These are phyloP conservation scores for Pestalotiopsis sp. DNA, from an alignment of 2,329 filamentous ascomycete species.

Conservation along the genomic window DNA sequence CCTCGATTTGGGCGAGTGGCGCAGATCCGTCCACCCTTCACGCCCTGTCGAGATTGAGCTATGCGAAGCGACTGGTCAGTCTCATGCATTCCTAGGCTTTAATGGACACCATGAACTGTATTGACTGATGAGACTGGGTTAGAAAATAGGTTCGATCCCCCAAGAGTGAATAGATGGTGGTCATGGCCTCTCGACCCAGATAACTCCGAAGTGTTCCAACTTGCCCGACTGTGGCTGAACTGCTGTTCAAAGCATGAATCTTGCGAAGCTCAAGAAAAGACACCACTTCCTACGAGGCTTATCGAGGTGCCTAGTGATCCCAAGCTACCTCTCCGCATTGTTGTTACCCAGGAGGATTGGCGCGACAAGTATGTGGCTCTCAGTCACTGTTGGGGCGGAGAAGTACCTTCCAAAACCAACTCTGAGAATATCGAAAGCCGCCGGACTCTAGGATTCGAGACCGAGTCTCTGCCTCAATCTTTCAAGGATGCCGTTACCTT, in stretches of 20 bases:
- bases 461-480: not conserved
- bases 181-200: not conserved
- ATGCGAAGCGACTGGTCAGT: not conserved
- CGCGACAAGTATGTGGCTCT: not conserved
- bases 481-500: conserved; percentile 1
- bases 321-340: not conserved
- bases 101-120: not conserved
- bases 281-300: not conserved
- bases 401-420: not conserved
- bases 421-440: not conserved
- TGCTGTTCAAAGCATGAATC: not conserved
- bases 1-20: not conserved
- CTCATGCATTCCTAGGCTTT: not conserved
- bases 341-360: not conserved
- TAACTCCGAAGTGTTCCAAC: not conserved
- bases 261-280: not conserved
- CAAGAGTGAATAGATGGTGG: not conserved
- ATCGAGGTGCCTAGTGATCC: not conserved
- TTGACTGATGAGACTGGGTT: not conserved
- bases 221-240: not conserved
- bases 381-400: conserved; percentile 12
- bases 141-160: not conserved
- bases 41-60: not conserved
- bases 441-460: not conserved
- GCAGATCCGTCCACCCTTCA: not conserved